Percentiles rank a stretch among this genome's conserved stretches.
Evolutionary conservation across 73 alveolate species (phyloP).

Genomic region (Tetrahymena malaccensis): DNA sequence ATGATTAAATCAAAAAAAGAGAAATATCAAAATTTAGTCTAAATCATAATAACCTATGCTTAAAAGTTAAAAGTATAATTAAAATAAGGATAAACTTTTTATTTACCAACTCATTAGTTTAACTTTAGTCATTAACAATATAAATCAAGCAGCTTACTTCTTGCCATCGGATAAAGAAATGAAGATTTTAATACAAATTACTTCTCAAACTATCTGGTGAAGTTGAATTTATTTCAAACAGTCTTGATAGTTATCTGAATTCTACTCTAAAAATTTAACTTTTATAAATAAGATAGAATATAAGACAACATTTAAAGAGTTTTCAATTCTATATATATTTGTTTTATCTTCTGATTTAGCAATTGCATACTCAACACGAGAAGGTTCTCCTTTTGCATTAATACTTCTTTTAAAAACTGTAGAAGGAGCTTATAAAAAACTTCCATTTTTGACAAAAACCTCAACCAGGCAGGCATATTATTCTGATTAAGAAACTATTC

Average conservation of each 20-base stretch:
- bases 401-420: background rate
- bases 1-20: too few species aligned
- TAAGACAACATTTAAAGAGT: background rate
- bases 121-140: too few species aligned
- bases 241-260: background rate
- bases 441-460: background rate
- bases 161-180: too few species aligned
- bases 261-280: background rate
- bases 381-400: background rate
- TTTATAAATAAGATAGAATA: background rate
- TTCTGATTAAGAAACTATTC: background rate
- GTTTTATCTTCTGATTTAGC: background rate
- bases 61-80: too few species aligned
- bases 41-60: too few species aligned
- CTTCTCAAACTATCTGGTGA: background rate
- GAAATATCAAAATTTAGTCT: too few species aligned
- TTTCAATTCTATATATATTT: background rate
- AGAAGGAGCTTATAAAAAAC: background rate
- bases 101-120: too few species aligned
- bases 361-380: background rate
- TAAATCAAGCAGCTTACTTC: too few species aligned
- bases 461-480: constrained; percentile 1
- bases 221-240: background rate
- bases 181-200: too few species aligned
- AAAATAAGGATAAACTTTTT: too few species aligned